Evolutionary conservation across 805 yeast species (phyloP).

Genomic region (Saccharomycopsis babjevae): DNA sequence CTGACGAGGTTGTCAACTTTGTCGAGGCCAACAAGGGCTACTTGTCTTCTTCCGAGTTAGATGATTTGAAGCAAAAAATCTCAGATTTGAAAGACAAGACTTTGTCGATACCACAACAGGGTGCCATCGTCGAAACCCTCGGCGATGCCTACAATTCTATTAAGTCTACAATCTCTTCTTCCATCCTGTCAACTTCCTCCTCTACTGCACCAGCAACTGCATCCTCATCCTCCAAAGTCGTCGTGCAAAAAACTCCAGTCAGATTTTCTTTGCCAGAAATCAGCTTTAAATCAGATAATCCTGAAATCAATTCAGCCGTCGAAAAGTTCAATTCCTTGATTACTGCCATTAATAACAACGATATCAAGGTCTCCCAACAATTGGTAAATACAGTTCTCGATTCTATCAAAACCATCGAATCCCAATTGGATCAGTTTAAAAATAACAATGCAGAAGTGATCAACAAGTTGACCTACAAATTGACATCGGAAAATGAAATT

Average conservation of each 20-base stretch:
- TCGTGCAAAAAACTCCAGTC: background rate
- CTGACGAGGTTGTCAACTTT: conserved; percentile 41
- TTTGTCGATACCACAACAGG: conserved; percentile 31
- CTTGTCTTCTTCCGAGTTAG: conserved; percentile 24
- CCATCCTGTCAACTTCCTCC: background rate
- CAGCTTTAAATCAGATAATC: conserved; percentile 1
- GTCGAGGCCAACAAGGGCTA: conserved; percentile 29
- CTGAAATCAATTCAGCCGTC: conserved; percentile 5
- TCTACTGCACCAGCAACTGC: background rate
- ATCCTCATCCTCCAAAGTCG: background rate
- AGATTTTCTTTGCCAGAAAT: conserved; percentile 2
- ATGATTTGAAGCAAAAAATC: conserved; percentile 30
- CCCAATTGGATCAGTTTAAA: conserved; percentile 17
- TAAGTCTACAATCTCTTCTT: conserved; percentile 12
- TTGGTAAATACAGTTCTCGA: conserved; percentile 20
- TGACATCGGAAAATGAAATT: conserved; percentile 24
- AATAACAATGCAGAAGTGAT: conserved; percentile 4
- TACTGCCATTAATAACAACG: conserved; percentile 4
- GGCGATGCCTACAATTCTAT: conserved; percentile 21
- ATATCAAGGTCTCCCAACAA: conserved; percentile 9
- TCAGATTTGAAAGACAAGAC: conserved; percentile 30
- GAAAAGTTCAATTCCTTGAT: conserved; percentile 9
- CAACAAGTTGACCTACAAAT: conserved; percentile 18
- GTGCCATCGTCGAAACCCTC: conserved; percentile 28
- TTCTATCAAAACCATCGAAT: conserved; percentile 20